Evolutionary conservation across 1,284 basidiomycete species (phyloP), one percentile per base, ranked within the genome.

Genomic region (Apiotrichum mycotoxinovorans): DNA sequence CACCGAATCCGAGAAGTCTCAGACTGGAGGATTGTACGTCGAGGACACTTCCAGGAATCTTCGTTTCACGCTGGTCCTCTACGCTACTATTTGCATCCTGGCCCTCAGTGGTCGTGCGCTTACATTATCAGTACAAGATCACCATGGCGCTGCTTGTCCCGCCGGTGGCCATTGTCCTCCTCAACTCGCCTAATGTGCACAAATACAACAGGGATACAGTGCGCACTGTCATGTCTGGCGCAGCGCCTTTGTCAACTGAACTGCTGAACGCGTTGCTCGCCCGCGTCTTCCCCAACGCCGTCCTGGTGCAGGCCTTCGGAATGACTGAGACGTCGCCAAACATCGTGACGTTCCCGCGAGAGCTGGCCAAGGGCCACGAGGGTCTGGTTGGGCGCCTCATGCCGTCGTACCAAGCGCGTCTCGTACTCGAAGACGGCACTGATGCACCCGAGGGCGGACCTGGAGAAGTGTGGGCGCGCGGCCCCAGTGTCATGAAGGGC

Each of bases 391-490:
- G 93, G 0, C 72, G 80, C 3, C 78, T 94, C 2, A 70, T 94
- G 17, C 86, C 93, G 0, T 89, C 88, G 62, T 81, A 91, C 30
- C 83, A 92, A 69, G 85, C 86, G 0, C 82, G 89, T 9, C 73
- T 96, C 12, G 85, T 95, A 7, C 64, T 70, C 52, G 30, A 41
- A 10, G 68, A 73, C 20, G 65, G 68, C 22, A 71, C 72, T 46
- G 66, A 72, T 11, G 56, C 84, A 15, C 82, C 81, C 18, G 79
- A 77, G 4, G 83, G 82, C 17, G 77, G 85, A 58, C 76, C 83
- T 0, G 91, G 92, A 2, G 91, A 95, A 72, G 68, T 95, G 14
- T 91, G 88, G 87, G 61, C 91, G 5, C 80, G 84, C 51, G 89
- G 90, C 0, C 86, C 87, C 0, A 84, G 79, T 5, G 80, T 92